Percentiles rank a stretch among this genome's conserved stretches.
These are phyloP conservation scores for Aspergillus transmontanensis DNA, from an alignment of 2,329 filamentous ascomycete genomes.

Conservation along the genomic window DNA sequence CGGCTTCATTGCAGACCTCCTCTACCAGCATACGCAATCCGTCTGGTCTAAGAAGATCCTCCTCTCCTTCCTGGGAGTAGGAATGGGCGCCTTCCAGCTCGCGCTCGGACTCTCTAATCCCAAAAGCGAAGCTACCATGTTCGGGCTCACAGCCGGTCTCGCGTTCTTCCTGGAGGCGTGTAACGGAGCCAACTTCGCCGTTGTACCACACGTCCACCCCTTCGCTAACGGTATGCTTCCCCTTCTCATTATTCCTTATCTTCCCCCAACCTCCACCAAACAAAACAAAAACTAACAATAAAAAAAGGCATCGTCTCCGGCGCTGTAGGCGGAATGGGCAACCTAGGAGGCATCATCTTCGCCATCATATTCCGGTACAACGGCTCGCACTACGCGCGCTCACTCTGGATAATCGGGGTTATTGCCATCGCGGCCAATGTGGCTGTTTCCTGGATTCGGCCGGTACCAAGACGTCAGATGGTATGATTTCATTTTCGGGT, in stretches of 20 bases:
- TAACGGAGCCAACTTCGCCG: constrained; percentile 83
- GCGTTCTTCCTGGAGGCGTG: constrained; percentile 82
- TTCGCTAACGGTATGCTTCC: constrained; percentile 68
- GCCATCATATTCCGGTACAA: constrained; percentile 80
- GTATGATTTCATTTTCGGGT: background rate
- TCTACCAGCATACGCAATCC: constrained; percentile 54
- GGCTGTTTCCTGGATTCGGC: constrained; percentile 64
- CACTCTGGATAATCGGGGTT: constrained; percentile 80
- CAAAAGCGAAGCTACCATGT: constrained; percentile 64
- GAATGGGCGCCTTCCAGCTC: constrained; percentile 62
- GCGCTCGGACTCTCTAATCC: constrained; percentile 68
- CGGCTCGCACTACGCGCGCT: constrained; percentile 66
- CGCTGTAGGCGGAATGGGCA: constrained; percentile 76
- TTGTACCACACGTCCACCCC: constrained; percentile 85
- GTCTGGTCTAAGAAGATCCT: constrained; percentile 68
- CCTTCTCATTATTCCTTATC: background rate
- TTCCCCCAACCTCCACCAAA: accelerated
- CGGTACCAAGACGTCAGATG: constrained; percentile 57
- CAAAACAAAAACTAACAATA: background rate
- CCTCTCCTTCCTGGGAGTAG: constrained; percentile 58
- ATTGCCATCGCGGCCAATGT: constrained; percentile 73
- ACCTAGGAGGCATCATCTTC: constrained; percentile 83
- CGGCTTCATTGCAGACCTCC: constrained; percentile 56
- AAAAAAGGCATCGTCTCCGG: constrained; percentile 65
- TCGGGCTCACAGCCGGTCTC: constrained; percentile 75